Evolutionary conservation across 1,139 yeast species (phyloP).

Genomic region (Candida albicans): DNA sequence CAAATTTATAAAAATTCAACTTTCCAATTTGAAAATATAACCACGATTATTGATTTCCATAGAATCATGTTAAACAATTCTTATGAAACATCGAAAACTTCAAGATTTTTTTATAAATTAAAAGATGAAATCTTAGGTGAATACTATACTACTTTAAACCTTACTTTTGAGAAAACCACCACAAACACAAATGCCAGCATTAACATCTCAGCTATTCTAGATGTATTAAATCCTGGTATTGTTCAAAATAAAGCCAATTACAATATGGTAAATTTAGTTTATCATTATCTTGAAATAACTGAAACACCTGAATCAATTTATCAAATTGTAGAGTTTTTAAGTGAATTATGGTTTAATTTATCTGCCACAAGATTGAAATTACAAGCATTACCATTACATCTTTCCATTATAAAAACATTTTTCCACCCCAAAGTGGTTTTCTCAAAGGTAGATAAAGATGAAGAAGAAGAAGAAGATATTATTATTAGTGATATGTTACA

Average conservation of each 20-base stretch:
- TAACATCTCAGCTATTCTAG: conserved; percentile 9
- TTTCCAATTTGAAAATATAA: conserved; percentile 6
- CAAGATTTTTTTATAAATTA: conserved; percentile 43
- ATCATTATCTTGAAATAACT: conserved; percentile 10
- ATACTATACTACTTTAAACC: conserved; percentile 23
- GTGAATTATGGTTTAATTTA: conserved; percentile 57
- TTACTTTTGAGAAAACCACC: conserved; percentile 8
- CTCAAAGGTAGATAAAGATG: too few relatives aligned
- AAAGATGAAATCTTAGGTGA: conserved; percentile 42
- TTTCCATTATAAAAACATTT: conserved; percentile 49
- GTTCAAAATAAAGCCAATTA: conserved; percentile 27
- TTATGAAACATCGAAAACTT: conserved; percentile 21
- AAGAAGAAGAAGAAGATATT: too few relatives aligned
- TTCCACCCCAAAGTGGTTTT: conserved; percentile 25
- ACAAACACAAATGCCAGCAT: conserved; percentile 7
- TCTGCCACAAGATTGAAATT: conserved; percentile 63
- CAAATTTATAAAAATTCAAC: conserved; percentile 16
- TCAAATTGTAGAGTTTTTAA: conserved; percentile 31
- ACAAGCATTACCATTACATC: conserved; percentile 65
- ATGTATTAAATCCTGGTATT: conserved; percentile 22
- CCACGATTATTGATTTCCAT: conserved; percentile 18
- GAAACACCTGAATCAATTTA: conserved; percentile 5
- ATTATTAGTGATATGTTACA: conserved; percentile 27
- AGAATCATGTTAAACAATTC: conserved; percentile 24
- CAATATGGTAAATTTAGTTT: conserved; percentile 23